Conservation (phyloP, 441 rosid species). For the Gossypium aridum region DNA sequence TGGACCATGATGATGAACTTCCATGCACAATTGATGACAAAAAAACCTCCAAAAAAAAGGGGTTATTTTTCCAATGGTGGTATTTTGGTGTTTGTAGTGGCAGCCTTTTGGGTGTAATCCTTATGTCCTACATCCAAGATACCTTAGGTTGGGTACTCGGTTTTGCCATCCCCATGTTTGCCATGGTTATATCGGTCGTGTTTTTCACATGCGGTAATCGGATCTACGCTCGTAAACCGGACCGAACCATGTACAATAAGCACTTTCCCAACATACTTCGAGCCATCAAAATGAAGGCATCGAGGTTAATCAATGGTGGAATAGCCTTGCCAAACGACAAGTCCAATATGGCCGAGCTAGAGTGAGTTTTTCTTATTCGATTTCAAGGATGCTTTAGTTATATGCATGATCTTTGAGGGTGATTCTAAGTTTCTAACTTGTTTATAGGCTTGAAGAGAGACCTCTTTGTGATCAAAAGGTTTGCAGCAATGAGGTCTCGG, state of each 20-base stretch:
- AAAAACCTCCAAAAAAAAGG: slow-evolving; percentile 37
- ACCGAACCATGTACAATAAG: slow-evolving; percentile 11
- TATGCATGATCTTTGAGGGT: slow-evolving; percentile 4
- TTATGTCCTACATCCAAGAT: slow-evolving; percentile 89
- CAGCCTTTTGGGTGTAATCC: slow-evolving; percentile 76
- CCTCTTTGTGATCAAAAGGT: slow-evolving; percentile 51
- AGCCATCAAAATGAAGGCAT: slow-evolving; percentile 28
- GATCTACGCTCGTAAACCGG: slow-evolving; percentile 34
- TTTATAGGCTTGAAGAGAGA: slow-evolving; percentile 64
- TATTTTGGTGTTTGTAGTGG: slow-evolving; percentile 84
- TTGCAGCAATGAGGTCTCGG: slow-evolving; percentile 14
- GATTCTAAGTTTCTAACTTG: neutral
- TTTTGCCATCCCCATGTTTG: slow-evolving; percentile 71
- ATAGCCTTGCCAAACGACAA: slow-evolving; percentile 36
- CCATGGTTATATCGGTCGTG: slow-evolving; percentile 44
- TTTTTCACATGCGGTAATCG: slow-evolving; percentile 54
- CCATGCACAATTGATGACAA: slow-evolving; percentile 35
- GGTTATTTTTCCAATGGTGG: slow-evolving; percentile 80
- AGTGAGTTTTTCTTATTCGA: slow-evolving; percentile 40
- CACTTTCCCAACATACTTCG: slow-evolving; percentile 24
- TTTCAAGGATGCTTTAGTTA: neutral
- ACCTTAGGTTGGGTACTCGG: slow-evolving; percentile 90
- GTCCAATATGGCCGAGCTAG: slow-evolving; percentile 48
- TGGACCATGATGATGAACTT: slow-evolving; percentile 43
- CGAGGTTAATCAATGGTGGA: slow-evolving; percentile 23